Conservation (phyloP, 2,329 filamentous ascomycete genomes). For the Didymella sp. region DNA sequence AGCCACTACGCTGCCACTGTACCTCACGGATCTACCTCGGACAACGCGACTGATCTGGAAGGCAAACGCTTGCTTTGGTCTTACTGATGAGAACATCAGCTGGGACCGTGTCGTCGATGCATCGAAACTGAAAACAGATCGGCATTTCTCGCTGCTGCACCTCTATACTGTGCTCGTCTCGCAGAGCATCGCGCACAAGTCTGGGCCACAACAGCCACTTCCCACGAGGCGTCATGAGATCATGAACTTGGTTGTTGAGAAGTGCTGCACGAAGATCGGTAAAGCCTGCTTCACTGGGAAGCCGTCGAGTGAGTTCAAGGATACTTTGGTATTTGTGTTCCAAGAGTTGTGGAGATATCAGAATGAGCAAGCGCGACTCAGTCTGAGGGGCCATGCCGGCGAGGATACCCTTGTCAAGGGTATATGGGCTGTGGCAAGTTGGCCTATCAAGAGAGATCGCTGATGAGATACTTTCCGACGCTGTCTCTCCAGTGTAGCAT, state of each 20-base stretch:
- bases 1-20: conserved; percentile 31
- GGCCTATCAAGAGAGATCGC: conserved; percentile 6
- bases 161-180: conserved; percentile 42
- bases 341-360: conserved; percentile 38
- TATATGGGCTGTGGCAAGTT: conserved; percentile 49
- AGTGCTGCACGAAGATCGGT: conserved; percentile 37
- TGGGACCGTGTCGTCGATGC: conserved; percentile 38
- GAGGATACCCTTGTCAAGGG: conserved; percentile 51
- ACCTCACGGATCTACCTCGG: conserved; percentile 32
- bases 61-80: conserved; percentile 37
- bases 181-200: conserved; percentile 36
- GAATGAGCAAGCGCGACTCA: conserved; percentile 31
- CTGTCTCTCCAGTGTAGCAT: background rate
- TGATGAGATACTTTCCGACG: background rate
- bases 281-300: conserved; percentile 24
- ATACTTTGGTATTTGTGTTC: conserved; percentile 33
- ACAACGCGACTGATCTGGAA: conserved; percentile 38
- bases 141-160: conserved; percentile 37
- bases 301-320: conserved; percentile 35
- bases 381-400: conserved; percentile 34
- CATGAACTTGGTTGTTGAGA: conserved; percentile 37
- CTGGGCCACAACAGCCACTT: conserved; percentile 19
- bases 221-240: conserved; percentile 27
- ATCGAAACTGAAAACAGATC: conserved; percentile 16
- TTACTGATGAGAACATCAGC: conserved; percentile 22